A percentile compares a stretch with the other conserved stretches of the same genome.
Conservation (phyloP, 495 filamentous ascomycete genomes). For the Rhypophila decipiens region DNA sequence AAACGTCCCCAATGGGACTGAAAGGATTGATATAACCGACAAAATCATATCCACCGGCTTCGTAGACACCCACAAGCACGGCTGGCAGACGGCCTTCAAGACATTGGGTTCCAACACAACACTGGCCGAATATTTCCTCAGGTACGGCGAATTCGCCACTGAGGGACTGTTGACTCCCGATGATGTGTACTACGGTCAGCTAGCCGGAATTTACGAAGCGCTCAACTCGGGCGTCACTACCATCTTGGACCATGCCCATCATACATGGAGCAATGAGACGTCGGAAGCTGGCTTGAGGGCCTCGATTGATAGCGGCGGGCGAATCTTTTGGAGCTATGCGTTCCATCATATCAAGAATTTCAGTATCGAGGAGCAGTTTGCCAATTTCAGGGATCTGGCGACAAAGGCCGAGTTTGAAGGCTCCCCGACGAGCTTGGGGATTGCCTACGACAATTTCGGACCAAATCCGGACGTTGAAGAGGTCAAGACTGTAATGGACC, state of each 20-base stretch:
- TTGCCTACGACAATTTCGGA: slow-evolving; percentile 35
- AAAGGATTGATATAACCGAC: slow-evolving; percentile 35
- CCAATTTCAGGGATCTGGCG: slow-evolving; percentile 23
- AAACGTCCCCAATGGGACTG: slow-evolving; percentile 9
- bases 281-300: slow-evolving; percentile 30
- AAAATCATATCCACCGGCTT: slow-evolving; percentile 48
- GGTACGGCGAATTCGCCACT: slow-evolving; percentile 17
- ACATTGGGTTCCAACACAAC: slow-evolving; percentile 28
- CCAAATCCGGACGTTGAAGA: slow-evolving; percentile 15
- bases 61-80: slow-evolving; percentile 48
- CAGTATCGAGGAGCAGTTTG: slow-evolving; percentile 22
- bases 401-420: slow-evolving; percentile 5
- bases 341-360: slow-evolving; percentile 19
- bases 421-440: slow-evolving; percentile 21
- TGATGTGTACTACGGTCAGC: slow-evolving; percentile 36
- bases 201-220: slow-evolving; percentile 34
- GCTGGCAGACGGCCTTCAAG: slow-evolving; percentile 45
- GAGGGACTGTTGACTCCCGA: slow-evolving; percentile 16
- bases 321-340: slow-evolving; percentile 35
- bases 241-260: slow-evolving; percentile 27
- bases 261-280: slow-evolving; percentile 19
- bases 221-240: slow-evolving; percentile 33
- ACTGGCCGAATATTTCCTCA: slow-evolving; percentile 24
- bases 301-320: slow-evolving; percentile 32
- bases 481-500: slow-evolving; percentile 17